These are phyloP conservation scores for Populus pruinosa DNA, from an alignment of 345 rosid genomes.

Conservation along the genomic window DNA sequence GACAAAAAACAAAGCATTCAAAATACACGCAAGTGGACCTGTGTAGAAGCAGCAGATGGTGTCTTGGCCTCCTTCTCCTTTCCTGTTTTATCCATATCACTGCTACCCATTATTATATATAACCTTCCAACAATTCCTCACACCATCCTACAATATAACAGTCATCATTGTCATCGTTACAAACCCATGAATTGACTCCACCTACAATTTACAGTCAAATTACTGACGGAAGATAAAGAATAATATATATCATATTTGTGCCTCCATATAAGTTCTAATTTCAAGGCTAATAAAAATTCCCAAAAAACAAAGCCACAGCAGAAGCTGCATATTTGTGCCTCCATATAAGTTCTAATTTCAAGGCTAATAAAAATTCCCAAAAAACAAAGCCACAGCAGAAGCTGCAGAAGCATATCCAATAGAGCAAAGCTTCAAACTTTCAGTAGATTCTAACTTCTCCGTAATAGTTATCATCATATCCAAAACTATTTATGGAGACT, in stretches of 20 bases:
- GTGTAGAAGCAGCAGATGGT: slow-evolving; percentile 49
- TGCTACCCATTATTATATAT: slow-evolving; percentile 55
- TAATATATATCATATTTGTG: background rate
- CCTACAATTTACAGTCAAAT: background rate
- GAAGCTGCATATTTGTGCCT: background rate
- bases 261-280: background rate
- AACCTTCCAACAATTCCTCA: slow-evolving; percentile 23
- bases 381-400: background rate
- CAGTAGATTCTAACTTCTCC: background rate
- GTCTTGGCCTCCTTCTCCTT: slow-evolving; percentile 72
- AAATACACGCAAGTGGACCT: slow-evolving; percentile 45
- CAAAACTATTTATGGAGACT: background rate
- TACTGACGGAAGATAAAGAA: background rate
- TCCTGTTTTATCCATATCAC: slow-evolving; percentile 59
- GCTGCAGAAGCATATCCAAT: background rate
- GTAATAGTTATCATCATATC: background rate
- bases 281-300: background rate
- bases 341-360: background rate
- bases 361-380: background rate
- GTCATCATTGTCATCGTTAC: background rate
- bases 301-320: background rate
- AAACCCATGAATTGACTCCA: background rate
- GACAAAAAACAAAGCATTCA: slow-evolving; percentile 5
- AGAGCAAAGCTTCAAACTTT: background rate
- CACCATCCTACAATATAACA: slow-evolving; percentile 43